These are phyloP conservation scores for Noccaea caerulescens DNA, from an alignment of 345 rosid species.

Conservation along the genomic window DNA sequence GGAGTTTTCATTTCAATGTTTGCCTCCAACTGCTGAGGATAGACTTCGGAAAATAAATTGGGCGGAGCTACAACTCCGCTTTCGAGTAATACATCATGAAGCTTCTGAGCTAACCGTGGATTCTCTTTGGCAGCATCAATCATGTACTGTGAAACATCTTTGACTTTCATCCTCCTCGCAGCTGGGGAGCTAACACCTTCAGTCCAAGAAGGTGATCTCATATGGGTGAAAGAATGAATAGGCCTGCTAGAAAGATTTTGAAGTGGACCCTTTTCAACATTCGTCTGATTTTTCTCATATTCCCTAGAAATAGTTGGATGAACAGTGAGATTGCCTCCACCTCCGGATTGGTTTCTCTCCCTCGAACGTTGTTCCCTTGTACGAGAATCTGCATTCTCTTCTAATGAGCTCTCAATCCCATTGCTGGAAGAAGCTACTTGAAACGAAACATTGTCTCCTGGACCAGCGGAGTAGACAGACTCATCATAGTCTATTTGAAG, in stretches of 20 bases:
- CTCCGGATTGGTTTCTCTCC: constrained; percentile 49
- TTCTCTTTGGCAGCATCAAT: constrained; percentile 97
- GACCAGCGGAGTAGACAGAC: constrained; percentile 58
- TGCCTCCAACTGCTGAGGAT: constrained; percentile 55
- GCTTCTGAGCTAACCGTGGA: constrained; percentile 89
- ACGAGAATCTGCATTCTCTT: constrained; percentile 61
- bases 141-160: constrained; percentile 93
- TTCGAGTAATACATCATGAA: constrained; percentile 91
- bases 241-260: constrained; percentile 57
- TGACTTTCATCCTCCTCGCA: constrained; percentile 83
- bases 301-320: constrained; percentile 35
- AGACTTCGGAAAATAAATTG: constrained; percentile 73
- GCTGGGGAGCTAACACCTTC: constrained; percentile 95
- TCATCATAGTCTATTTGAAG: constrained; percentile 65
- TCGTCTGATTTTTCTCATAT: constrained; percentile 10
- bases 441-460: constrained; percentile 58
- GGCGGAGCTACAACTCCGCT: constrained; percentile 95
- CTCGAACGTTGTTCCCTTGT: constrained; percentile 52
- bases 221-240: constrained; percentile 60
- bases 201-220: constrained; percentile 95
- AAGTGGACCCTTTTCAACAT: constrained; percentile 34
- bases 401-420: constrained; percentile 59
- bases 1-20: constrained; percentile 49
- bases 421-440: constrained; percentile 68
- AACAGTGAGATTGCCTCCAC: constrained; percentile 45